Conservation (phyloP, 2,329 filamentous ascomycete species). For the Tolypocladium cylindrosporum region DNA sequence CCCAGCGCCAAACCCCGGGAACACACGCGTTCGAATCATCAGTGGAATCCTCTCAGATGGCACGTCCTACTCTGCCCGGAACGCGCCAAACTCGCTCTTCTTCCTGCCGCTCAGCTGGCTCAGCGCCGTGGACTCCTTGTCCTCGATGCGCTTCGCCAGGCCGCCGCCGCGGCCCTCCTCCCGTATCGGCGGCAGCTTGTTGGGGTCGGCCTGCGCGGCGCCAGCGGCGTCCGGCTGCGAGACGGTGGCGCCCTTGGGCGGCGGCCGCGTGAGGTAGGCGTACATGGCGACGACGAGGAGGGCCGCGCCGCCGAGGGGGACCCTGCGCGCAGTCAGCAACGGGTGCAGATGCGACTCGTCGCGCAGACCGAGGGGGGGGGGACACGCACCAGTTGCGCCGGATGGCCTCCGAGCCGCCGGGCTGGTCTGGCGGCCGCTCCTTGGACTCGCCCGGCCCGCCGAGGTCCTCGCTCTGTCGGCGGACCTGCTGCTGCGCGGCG, state of each 20-base stretch:
- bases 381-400: conserved; percentile 20
- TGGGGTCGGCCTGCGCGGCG: background rate
- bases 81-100: conserved; percentile 16
- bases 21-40: background rate
- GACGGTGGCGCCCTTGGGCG: conserved; percentile 3
- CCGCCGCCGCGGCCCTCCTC: background rate
- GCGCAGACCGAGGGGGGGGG: background rate
- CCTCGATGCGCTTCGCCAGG: conserved; percentile 9
- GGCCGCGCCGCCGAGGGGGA: conserved; percentile 16
- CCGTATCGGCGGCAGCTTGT: background rate
- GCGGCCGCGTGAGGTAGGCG: conserved; percentile 16
- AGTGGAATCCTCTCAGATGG: background rate
- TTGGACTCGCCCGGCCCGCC: conserved; percentile 25
- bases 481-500: conserved; percentile 5
- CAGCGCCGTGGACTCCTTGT: conserved; percentile 13
- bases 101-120: conserved; percentile 20
- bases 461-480: conserved; percentile 13
- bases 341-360: background rate
- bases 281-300: conserved; percentile 14
- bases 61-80: conserved; percentile 14
- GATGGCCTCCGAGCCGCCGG: conserved; percentile 17
- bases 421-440: conserved; percentile 11
- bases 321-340: conserved; percentile 10
- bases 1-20: background rate
- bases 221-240: background rate